phyloP scores from a whole-genome alignment of 768 basidiomycete species.

The Suillus ampliporus region DNA sequence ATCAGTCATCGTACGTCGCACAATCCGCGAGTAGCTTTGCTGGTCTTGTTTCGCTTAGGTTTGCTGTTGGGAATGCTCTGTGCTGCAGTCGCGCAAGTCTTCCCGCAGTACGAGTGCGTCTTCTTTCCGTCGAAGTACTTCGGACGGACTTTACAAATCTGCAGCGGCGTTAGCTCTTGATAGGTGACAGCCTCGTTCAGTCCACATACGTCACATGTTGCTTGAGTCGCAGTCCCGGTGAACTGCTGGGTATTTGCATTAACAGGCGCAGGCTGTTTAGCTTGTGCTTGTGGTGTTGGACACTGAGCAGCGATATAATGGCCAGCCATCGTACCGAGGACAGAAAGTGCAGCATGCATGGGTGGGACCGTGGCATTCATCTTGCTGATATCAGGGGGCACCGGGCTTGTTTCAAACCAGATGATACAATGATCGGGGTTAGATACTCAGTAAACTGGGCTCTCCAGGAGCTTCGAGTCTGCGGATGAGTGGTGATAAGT shows the following conservation, averaged over 20 bases:
- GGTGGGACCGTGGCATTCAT: slow-evolving; percentile 38
- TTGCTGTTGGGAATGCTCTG: slow-evolving; percentile 26
- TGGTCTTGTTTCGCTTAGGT: slow-evolving; percentile 31
- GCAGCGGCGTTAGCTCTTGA: slow-evolving; percentile 13
- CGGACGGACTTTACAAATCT: slow-evolving; percentile 62
- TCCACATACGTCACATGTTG: slow-evolving; percentile 56
- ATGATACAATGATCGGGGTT: slow-evolving; percentile 13
- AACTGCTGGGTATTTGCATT: slow-evolving; percentile 19
- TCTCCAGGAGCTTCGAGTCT: slow-evolving; percentile 37
- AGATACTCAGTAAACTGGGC: slow-evolving; percentile 18
- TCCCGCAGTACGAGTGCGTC: slow-evolving; percentile 63
- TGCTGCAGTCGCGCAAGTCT: slow-evolving; percentile 54
- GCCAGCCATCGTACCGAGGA: slow-evolving; percentile 42
- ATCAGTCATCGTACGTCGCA: slow-evolving; percentile 51
- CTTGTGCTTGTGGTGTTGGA: slow-evolving; percentile 25
- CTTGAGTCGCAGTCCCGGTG: slow-evolving; percentile 33
- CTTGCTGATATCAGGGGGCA: slow-evolving; percentile 18
- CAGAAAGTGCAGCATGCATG: slow-evolving; percentile 42
- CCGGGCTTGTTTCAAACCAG: slow-evolving; percentile 18
- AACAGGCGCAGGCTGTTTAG: slow-evolving; percentile 26
- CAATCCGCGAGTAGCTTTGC: slow-evolving; percentile 41
- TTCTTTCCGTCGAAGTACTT: slow-evolving; percentile 61
- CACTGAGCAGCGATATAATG: slow-evolving; percentile 41
- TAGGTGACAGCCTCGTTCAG: slow-evolving; percentile 11
- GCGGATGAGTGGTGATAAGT: slow-evolving; percentile 47